Percentiles rank a stretch among this genome's conserved stretches.
These are phyloP conservation scores for Ilex aquifolium DNA, from an alignment of 257 asterid species.

Conservation along the genomic window DNA sequence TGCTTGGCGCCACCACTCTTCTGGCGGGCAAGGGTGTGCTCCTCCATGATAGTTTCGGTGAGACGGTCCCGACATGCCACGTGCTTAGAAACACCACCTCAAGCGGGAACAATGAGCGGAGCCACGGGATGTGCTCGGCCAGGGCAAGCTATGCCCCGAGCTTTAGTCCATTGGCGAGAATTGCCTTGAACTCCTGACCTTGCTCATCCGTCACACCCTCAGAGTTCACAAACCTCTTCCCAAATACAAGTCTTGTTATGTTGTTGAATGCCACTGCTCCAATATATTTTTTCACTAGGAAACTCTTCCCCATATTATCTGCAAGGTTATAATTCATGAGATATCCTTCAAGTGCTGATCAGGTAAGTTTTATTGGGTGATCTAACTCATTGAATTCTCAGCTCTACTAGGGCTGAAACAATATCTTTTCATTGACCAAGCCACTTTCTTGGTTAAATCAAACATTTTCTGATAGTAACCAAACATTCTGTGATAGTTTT, in stretches of 20 bases:
- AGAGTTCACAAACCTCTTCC: conserved; percentile 50
- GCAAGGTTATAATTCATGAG: conserved; percentile 10
- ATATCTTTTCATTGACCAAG: too few species aligned
- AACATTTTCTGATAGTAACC: too few species aligned
- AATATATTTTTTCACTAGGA: conserved; percentile 52
- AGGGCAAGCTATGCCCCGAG: conserved; percentile 61
- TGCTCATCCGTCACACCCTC: conserved; percentile 61
- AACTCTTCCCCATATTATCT: conserved; percentile 43
- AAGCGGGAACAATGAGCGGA: conserved; percentile 66
- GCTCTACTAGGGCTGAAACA: neutral
- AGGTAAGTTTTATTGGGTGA: neutral
- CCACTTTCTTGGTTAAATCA: too few species aligned
- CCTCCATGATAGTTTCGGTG: conserved; percentile 62
- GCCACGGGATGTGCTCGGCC: conserved; percentile 80
- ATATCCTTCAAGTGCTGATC: too few species aligned
- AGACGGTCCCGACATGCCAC: conserved; percentile 54
- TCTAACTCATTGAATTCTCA: neutral
- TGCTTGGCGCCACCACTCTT: conserved; percentile 50
- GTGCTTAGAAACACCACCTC: conserved; percentile 59
- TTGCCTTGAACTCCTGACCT: conserved; percentile 64
- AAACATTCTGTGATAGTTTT: too few species aligned
- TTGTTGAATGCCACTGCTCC: conserved; percentile 70
- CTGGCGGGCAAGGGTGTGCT: conserved; percentile 55
- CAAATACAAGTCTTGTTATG: conserved; percentile 70
- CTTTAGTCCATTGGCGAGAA: conserved; percentile 52